phyloP scores from a whole-genome alignment of 2,329 filamentous ascomycete species.

The Bipolaris bicolor region DNA sequence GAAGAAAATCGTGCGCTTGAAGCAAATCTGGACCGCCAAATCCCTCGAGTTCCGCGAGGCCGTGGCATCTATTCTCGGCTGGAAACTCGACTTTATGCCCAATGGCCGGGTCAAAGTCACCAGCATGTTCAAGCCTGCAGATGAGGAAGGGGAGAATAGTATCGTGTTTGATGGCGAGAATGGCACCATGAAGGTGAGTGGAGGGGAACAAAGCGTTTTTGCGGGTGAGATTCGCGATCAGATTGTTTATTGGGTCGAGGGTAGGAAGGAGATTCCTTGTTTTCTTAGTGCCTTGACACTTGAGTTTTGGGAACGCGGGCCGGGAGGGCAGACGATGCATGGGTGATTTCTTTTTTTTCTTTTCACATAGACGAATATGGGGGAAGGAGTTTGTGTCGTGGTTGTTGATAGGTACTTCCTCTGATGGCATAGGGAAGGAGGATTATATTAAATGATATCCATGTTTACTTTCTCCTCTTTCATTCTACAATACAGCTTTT shows the following conservation, averaged over 20 bases:
- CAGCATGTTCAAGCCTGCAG: conserved; percentile 76
- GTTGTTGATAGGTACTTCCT: too few species aligned
- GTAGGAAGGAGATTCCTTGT: conserved; percentile 90
- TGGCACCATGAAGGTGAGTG: conserved; percentile 97
- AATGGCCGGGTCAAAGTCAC: conserved; percentile 95
- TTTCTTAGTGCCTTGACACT: conserved; percentile 89
- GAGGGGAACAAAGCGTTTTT: conserved; percentile 85
- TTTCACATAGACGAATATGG: too few species aligned
- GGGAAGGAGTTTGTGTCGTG: too few species aligned
- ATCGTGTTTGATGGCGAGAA: conserved; percentile 90
- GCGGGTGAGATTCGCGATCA: conserved; percentile 82
- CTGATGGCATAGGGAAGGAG: too few species aligned
- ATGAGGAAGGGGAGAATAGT: conserved; percentile 64
- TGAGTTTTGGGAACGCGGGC: conserved; percentile 82
- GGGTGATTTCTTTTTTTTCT: not conserved
- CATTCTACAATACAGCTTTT: not conserved
- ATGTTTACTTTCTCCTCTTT: not conserved
- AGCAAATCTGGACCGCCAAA: conserved; percentile 91
- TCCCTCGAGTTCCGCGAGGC: conserved; percentile 94
- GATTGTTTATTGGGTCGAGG: conserved; percentile 95
- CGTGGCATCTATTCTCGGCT: conserved; percentile 88
- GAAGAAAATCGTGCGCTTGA: conserved; percentile 83
- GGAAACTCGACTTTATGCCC: conserved; percentile 95
- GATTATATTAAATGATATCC: not conserved
- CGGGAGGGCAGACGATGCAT: conserved; percentile 31